Evolutionary conservation across 345 rosid genomes (phyloP), one percentile per base, ranked within the genome.

Genomic region (Laguncularia racemosa): DNA sequence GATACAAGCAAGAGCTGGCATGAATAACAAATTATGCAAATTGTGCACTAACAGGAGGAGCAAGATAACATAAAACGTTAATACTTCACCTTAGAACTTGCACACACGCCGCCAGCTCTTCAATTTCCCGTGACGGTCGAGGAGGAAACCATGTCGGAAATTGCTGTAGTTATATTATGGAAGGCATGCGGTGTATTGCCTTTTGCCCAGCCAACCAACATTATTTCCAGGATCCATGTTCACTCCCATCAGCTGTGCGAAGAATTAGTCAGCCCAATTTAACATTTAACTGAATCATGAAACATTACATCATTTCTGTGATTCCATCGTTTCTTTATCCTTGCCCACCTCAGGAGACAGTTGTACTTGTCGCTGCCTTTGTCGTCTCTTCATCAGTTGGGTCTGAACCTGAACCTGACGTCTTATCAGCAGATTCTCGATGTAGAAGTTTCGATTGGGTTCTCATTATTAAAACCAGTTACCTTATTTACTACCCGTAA

Each of bases 361-460:
- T 64, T 55, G n/a, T n/a, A n/a, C n/a, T n/a, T n/a, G 38, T 67
- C 20, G 61, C 26, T 64, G 50, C 62, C 15, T 38, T 6, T 16
- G 38, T 67, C 5, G 45, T 55, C 48, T 54, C 38, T 28, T 21
- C 60, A 43, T 12, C 61, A 60, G 48, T n/a, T 49, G 59, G 60
- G 49, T 58, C 68, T 40, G 69, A 19, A 53, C n/a, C n/a, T n/a
- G n/a, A n/a, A n/a, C 53, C 59, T 20, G 63, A 10, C 54, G 33
- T 63, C 16, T 12, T 59, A 44, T 63, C 16, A 23, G 55, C 69
- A 3, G 71, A 60, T 50, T 59, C 67, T 19, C 63, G 57, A 38
- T 20, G 57, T 50, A 17, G 65, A 46, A 23, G 48, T 61, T 40
- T 63, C 62, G 45, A 50, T 45, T 11, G 52, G 43, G 12, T 57